These are phyloP conservation scores for Lasiosphaeria miniovina DNA, from an alignment of 495 filamentous ascomycete species.

Conservation along the genomic window DNA sequence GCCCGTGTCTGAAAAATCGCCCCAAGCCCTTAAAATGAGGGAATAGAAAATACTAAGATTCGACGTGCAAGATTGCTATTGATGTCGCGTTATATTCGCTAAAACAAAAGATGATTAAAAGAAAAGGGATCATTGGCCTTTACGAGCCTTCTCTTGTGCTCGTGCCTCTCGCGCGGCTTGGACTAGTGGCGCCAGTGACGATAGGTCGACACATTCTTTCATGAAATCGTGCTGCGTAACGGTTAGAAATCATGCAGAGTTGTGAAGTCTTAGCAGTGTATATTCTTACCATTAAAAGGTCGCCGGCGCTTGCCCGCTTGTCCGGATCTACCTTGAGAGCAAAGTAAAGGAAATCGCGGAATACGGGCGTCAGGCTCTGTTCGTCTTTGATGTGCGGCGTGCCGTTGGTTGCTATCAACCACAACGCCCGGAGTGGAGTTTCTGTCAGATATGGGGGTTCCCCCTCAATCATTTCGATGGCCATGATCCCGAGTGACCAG, in stretches of 20 bases:
- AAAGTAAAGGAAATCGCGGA: conserved; percentile 85
- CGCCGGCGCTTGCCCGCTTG: conserved; percentile 90
- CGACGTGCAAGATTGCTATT: background rate
- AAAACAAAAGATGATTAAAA: background rate
- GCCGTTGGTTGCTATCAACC: conserved; percentile 95
- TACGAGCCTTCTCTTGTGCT: conserved; percentile 77
- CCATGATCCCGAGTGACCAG: conserved; percentile 98
- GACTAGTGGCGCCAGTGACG: conserved; percentile 70
- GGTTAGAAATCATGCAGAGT: conserved; percentile 6
- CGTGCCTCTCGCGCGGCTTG: conserved; percentile 78
- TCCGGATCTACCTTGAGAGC: conserved; percentile 95
- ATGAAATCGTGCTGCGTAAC: conserved; percentile 84
- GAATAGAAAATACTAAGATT: conserved; percentile 5
- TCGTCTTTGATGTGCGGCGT: conserved; percentile 95
- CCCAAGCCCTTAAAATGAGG: too few species aligned
- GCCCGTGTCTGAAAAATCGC: too few species aligned
- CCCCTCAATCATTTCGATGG: conserved; percentile 99
- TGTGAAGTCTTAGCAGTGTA: conserved; percentile 29
- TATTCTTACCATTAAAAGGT: conserved; percentile 74
- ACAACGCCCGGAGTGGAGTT: conserved; percentile 87
- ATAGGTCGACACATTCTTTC: conserved; percentile 69
- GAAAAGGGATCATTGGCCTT: conserved; percentile 39
- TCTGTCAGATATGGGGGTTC: conserved; percentile 97
- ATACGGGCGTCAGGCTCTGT: conserved; percentile 71
- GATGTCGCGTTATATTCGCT: background rate